A percentile compares a stretch with the other conserved stretches of the same genome.
Evolutionary conservation across 306 rosid genomes (phyloP).

Genomic region (Malus fusca): DNA sequence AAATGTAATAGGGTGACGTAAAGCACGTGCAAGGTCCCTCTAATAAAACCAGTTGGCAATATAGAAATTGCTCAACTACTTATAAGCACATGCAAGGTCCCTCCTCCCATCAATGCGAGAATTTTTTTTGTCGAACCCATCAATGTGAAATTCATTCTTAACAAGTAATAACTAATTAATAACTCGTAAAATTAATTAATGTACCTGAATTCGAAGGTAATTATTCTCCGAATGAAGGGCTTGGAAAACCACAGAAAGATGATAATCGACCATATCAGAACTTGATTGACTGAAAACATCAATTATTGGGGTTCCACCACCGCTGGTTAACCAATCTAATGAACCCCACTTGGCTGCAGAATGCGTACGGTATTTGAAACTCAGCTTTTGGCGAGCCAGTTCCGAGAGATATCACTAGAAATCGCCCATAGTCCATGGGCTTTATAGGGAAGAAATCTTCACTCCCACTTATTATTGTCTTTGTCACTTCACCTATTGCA

Average conservation of each 20-base stretch:
- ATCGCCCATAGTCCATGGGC: conserved; percentile 20
- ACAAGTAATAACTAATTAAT: too few relatives aligned
- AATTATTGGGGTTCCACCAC: conserved; percentile 27
- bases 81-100: too few relatives aligned
- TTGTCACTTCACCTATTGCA: conserved; percentile 52
- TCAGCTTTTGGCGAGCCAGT: conserved; percentile 32
- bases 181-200: too few relatives aligned
- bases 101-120: too few relatives aligned
- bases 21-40: too few relatives aligned
- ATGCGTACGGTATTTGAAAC: conserved; percentile 17
- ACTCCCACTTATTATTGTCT: conserved; percentile 24
- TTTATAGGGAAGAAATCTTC: conserved; percentile 8
- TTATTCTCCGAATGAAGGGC: conserved; percentile 12
- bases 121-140: too few relatives aligned
- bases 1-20: too few relatives aligned
- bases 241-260: conserved; percentile 26
- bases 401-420: conserved; percentile 48
- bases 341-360: conserved; percentile 33
- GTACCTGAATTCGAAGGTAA: conserved; percentile 42
- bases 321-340: conserved; percentile 27
- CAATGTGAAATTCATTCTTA: too few relatives aligned
- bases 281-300: conserved; percentile 18
- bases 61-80: too few relatives aligned
- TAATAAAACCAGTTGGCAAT: too few relatives aligned
- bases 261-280: conserved; percentile 17